Evolutionary conservation across 768 basidiomycete species (phyloP), one percentile per base, ranked within the genome.

Genomic region (Suillus clintonianus): DNA sequence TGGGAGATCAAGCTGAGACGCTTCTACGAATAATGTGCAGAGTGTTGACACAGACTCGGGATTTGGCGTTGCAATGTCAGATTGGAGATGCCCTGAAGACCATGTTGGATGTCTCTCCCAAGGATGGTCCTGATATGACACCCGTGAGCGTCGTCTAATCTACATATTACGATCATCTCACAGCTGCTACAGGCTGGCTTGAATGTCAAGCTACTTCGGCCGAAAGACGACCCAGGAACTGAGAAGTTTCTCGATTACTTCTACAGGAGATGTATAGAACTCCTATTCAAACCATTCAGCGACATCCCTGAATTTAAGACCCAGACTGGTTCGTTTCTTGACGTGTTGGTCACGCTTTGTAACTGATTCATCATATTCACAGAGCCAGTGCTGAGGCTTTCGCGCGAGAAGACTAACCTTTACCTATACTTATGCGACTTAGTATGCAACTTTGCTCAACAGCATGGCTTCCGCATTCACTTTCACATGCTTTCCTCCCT

Each of bases 181-280:
- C 62, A 34, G 34, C 60, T 61, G 59, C 60, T 62, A 45, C 57
- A 76, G 74, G 65, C 71, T 53, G 67, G 68, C 71, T 69, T 76
- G 55, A 74, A 69, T 45, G 78, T 78, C 55, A 83, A 87, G 75
- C 76, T 82, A 51, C 74, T 81, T 75, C 87, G 89, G 6, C 70
- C 78, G 60, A 94, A 91, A 74, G 95, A 97, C 67, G 92, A 94
- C 60, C 90, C 91, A 7, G 85, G 87, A 41, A 90, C 89, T 1
- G 97, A 99, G 74, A 86, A 88, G 62, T 99, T 95, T 81, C 81
- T 96, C 71, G 91, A 95, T 43, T 94, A 94, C 74, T 97, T 98
- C 76, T 98, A 98, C 80, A 94, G 94, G 75, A 81, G 86, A 51
- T 93, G 90, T 72, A 80, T 90, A 64, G 78, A 83, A n/a, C 82